phyloP scores from a whole-genome alignment of 441 rosid genomes.

The Populus hybrid region DNA sequence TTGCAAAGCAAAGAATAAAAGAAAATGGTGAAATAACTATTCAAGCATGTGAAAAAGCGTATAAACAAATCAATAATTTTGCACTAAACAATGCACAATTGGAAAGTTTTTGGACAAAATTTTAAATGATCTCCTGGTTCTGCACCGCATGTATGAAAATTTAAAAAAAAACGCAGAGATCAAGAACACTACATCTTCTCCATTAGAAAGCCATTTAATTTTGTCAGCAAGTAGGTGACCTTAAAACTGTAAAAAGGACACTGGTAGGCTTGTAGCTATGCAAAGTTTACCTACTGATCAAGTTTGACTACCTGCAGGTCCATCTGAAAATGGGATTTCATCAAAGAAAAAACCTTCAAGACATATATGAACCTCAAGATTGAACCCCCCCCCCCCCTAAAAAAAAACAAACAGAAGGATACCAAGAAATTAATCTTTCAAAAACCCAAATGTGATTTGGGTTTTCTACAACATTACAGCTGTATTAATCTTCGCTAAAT shows the following conservation, averaged over 20 bases:
- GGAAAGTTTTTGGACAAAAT: not conserved
- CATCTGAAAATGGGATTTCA: not conserved
- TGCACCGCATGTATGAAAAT: not conserved
- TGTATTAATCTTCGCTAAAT: no score
- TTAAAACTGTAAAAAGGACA: not conserved
- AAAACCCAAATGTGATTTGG: no score
- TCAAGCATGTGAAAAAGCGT: not conserved
- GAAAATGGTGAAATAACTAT: not conserved
- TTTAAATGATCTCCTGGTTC: not conserved
- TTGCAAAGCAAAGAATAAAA: not conserved
- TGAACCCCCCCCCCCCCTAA: not conserved
- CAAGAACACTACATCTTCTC: not conserved
- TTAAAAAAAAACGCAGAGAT: not conserved
- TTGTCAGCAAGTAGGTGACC: not conserved
- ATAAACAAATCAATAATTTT: not conserved
- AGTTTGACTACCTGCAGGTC: not conserved
- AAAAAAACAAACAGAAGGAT: no score
- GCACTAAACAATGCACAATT: not conserved
- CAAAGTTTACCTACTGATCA: not conserved
- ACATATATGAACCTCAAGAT: no score
- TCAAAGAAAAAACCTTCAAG: not conserved
- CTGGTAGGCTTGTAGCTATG: not conserved
- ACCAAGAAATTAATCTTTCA: no score
- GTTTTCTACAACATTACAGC: no score
- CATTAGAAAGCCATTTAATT: not conserved